Evolutionary conservation across 306 rosid genomes (phyloP).

Genomic region (Cicer arietinum): DNA sequence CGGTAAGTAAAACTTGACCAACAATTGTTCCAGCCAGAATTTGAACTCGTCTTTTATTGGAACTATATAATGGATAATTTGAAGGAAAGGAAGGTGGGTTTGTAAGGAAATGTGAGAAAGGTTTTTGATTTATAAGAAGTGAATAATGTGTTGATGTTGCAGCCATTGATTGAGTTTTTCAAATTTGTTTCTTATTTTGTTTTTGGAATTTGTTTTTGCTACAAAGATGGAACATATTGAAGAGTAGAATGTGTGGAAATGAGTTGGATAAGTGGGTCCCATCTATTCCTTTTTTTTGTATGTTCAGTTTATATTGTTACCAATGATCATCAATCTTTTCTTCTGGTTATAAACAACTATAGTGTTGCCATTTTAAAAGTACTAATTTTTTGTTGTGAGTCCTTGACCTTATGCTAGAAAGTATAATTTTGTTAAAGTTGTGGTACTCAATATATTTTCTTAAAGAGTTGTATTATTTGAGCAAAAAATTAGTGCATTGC

Average conservation of each 20-base stretch:
- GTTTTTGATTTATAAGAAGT: conserved; percentile 59
- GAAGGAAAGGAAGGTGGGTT: conserved; percentile 59
- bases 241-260: conserved; percentile 66
- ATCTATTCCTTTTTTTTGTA: background rate
- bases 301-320: background rate
- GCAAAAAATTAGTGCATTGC: too few relatives aligned
- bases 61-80: conserved; percentile 13
- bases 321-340: conserved; percentile 8
- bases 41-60: too few relatives aligned
- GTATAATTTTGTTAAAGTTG: too few relatives aligned
- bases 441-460: too few relatives aligned
- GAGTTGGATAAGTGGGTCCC: conserved; percentile 78
- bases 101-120: conserved; percentile 63
- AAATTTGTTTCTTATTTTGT: background rate
- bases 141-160: conserved; percentile 57
- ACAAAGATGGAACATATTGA: background rate
- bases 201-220: conserved; percentile 1
- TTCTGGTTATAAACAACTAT: conserved; percentile 5
- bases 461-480: too few relatives aligned
- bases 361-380: conserved; percentile 37
- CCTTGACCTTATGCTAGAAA: background rate
- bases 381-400: background rate
- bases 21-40: too few relatives aligned
- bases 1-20: too few relatives aligned
- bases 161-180: conserved; percentile 62